Evolutionary conservation across 108 stramenopile species (phyloP).

Genomic region (Nitzschia inconspicua): DNA sequence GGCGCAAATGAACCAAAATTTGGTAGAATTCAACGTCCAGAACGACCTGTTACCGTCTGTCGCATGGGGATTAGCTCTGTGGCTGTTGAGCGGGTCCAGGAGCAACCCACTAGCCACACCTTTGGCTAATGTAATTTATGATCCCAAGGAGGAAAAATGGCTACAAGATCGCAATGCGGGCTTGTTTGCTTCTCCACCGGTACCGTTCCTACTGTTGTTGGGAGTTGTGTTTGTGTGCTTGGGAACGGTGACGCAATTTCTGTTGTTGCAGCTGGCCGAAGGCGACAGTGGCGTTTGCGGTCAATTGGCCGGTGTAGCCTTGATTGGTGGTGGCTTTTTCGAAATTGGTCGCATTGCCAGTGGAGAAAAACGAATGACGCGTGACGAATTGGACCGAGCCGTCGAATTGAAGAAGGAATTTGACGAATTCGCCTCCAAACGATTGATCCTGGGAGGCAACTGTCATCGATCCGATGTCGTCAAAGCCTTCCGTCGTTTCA

Average conservation of each 20-base stretch:
- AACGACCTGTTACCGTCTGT: slow-evolving; percentile 44
- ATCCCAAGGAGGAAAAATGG: slow-evolving; percentile 54
- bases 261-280: slow-evolving; percentile 55
- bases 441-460: slow-evolving; percentile 47
- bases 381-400: slow-evolving; percentile 60
- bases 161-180: slow-evolving; percentile 78
- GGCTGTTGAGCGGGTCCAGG: slow-evolving; percentile 66
- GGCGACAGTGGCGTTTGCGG: slow-evolving; percentile 53
- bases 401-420: slow-evolving; percentile 58
- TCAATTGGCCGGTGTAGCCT: slow-evolving; percentile 69
- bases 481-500: slow-evolving; percentile 74
- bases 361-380: slow-evolving; percentile 53
- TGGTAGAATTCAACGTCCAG: slow-evolving; percentile 14
- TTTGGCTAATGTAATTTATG: slow-evolving; percentile 75
- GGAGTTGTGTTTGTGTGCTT: slow-evolving; percentile 46
- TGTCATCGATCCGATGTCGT: slow-evolving; percentile 76
- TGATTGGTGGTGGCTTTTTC: slow-evolving; percentile 65
- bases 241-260: slow-evolving; percentile 55
- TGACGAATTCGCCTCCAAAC: slow-evolving; percentile 65
- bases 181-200: slow-evolving; percentile 60
- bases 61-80: slow-evolving; percentile 68
- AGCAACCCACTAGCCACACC: slow-evolving; percentile 73
- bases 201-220: slow-evolving; percentile 42
- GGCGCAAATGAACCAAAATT: slow-evolving; percentile 23
- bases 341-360: slow-evolving; percentile 76